Evolutionary conservation across 768 basidiomycete genomes (phyloP), one percentile per base, ranked within the genome.

Genomic region (Lyophyllum semitale): DNA sequence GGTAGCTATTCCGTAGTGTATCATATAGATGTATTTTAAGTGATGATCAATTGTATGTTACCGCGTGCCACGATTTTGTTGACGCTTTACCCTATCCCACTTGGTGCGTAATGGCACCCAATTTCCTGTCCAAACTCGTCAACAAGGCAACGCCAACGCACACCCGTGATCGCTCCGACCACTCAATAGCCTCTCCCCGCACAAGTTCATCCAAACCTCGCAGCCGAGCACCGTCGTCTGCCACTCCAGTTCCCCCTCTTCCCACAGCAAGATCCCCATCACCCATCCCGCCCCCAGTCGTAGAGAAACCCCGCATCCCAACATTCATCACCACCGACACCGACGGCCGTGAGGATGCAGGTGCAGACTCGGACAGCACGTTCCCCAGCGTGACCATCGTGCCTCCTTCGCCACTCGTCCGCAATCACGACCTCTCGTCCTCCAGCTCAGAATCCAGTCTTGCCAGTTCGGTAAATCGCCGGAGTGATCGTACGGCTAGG

Each of bases 351-450:
- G 48, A 46, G n/a, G 57, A 58, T 22, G 43, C 59, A 4, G 59
- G 52, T 17, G 45, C 29, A 32, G 71, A 70, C 40, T 70, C 70
- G 8, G 66, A 59, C 33, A 69, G 70, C 53, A 70, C 69, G 5
- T 71, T 74, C 57, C 75, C 74, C 17, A 78, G 73, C 55, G 75
- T 81, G 23, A 77, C 75, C 0, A 65, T 81, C 29, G 67, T 79
- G 23, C 80, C 79, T 23, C 79, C 79, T 6, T 76, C 77, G 4
- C 80, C 80, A 15, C 62, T 73, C 6, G 57, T 70, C 2, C 57
- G 59, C 22, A 59, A 63, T 35, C 58, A 50, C 23, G 64, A 69
- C 20, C 61, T 73, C 41, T 61, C 63, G 22, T 54, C 65, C 27
- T 59, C 69, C 27, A 67, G 67, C 47, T 64, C 68, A 38, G 55